Percentiles rank a stretch among this genome's conserved stretches.
Evolutionary conservation across 306 rosid genomes (phyloP).

Genomic region (Mucuna pruriens): DNA sequence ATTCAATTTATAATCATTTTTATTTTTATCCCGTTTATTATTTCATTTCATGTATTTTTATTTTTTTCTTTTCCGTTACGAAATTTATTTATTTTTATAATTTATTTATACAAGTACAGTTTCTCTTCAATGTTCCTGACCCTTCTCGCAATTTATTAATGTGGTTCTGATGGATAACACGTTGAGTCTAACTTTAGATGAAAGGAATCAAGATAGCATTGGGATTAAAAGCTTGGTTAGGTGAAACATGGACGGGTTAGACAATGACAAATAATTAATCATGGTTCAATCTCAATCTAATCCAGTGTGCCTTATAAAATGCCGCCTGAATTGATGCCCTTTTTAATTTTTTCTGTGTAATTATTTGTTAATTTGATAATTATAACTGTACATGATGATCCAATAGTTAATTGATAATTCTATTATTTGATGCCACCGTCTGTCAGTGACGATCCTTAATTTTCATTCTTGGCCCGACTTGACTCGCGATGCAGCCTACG

Average conservation of each 20-base stretch:
- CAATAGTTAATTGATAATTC: background rate
- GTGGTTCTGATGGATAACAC: constrained; percentile 17
- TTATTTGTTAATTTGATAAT: background rate
- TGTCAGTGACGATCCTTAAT: background rate
- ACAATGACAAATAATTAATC: constrained; percentile 16
- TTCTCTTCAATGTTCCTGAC: background rate
- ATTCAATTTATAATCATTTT: background rate
- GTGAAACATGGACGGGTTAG: constrained; percentile 16
- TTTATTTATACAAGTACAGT: too few species aligned
- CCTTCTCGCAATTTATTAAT: background rate
- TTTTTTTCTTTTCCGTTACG: too few species aligned
- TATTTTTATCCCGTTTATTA: too few species aligned
- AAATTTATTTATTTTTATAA: too few species aligned
- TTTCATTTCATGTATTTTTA: too few species aligned
- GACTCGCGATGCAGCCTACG: constrained; percentile 21
- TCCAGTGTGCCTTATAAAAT: constrained; percentile 8
- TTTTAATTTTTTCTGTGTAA: background rate
- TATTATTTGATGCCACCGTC: background rate
- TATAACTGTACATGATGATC: background rate
- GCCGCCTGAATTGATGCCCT: constrained; percentile 23
- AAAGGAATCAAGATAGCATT: background rate
- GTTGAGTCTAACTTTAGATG: background rate
- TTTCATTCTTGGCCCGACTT: constrained; percentile 9
- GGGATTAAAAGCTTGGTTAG: constrained; percentile 18
- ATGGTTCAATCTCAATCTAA: background rate